Conservation (phyloP, 2,329 filamentous ascomycete genomes). For the Monosporascus cannonballus region DNA sequence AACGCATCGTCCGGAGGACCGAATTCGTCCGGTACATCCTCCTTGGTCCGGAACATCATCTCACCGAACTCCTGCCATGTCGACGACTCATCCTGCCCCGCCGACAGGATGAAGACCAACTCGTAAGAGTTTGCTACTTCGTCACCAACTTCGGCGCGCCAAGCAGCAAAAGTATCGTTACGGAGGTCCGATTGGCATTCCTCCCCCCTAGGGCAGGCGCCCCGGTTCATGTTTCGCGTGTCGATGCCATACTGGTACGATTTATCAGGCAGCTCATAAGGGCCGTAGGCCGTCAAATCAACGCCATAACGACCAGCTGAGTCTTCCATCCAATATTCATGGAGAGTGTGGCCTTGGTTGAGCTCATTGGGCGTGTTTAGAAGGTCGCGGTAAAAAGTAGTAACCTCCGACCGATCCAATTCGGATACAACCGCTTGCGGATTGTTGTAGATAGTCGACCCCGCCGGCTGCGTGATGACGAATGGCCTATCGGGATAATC, state of each 20-base stretch:
- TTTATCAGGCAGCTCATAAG: conserved; percentile 41
- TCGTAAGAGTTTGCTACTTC: conserved; percentile 41
- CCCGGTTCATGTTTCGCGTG: conserved; percentile 36
- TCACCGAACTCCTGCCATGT: conserved; percentile 53
- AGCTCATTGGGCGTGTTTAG: conserved; percentile 43
- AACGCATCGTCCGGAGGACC: conserved; percentile 38
- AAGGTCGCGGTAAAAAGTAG: conserved; percentile 43
- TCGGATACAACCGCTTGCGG: conserved; percentile 37
- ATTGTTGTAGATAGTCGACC: conserved; percentile 45
- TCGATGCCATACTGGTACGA: conserved; percentile 47
- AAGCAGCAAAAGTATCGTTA: conserved; percentile 41
- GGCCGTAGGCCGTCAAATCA: conserved; percentile 45
- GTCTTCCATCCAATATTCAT: conserved; percentile 54
- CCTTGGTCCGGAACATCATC: conserved; percentile 42
- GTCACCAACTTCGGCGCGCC: conserved; percentile 45
- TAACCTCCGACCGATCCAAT: conserved; percentile 38
- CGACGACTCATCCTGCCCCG: conserved; percentile 48
- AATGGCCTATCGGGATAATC: conserved; percentile 46
- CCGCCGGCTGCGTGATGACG: conserved; percentile 37
- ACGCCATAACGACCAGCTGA: conserved; percentile 46
- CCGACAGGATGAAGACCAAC: conserved; percentile 47
- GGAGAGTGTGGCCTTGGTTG: conserved; percentile 45
- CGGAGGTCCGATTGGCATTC: conserved; percentile 42
- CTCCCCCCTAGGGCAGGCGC: conserved; percentile 36
- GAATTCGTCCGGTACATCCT: conserved; percentile 42